Evolutionary conservation across 2,329 filamentous ascomycete species (phyloP).

Genomic region (Alternaria panax): DNA sequence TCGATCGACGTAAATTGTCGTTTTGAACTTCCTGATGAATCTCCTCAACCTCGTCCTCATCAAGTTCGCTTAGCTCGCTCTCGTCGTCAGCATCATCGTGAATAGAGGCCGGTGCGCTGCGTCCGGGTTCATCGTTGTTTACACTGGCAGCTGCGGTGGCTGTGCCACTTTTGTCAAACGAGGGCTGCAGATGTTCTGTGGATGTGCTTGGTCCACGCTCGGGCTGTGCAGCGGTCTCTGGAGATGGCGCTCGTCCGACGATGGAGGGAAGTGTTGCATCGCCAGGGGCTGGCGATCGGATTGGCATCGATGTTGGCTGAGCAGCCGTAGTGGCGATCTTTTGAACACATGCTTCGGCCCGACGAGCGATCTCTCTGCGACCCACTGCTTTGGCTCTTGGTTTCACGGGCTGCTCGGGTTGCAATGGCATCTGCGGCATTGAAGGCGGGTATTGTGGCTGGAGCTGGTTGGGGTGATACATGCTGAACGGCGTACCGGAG

Average conservation of each 20-base stretch:
- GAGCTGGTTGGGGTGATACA: slow-evolving; percentile 38
- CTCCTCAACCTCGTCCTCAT: slow-evolving; percentile 52
- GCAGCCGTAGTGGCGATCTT: slow-evolving; percentile 46
- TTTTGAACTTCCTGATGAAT: slow-evolving; percentile 36
- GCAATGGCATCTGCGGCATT: slow-evolving; percentile 22
- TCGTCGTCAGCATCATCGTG: slow-evolving; percentile 63
- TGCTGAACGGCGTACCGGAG: slow-evolving; percentile 31
- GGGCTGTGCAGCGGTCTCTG: slow-evolving; percentile 25
- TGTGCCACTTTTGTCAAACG: slow-evolving; percentile 48
- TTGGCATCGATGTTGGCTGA: slow-evolving; percentile 40
- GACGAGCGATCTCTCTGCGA: slow-evolving; percentile 64
- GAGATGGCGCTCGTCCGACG: slow-evolving; percentile 19
- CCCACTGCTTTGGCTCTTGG: slow-evolving; percentile 65
- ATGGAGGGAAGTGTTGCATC: slow-evolving; percentile 26
- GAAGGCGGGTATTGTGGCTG: slow-evolving; percentile 25
- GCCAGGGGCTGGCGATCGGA: slow-evolving; percentile 40
- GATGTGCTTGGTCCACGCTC: slow-evolving; percentile 8
- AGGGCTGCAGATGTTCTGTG: slow-evolving; percentile 23
- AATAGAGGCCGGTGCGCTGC: slow-evolving; percentile 64
- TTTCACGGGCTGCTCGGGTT: slow-evolving; percentile 31
- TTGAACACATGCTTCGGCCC: slow-evolving; percentile 64
- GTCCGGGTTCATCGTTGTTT: slow-evolving; percentile 47
- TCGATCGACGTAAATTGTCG: slow-evolving; percentile 18
- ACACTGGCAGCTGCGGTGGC: slow-evolving; percentile 47
- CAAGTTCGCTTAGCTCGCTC: slow-evolving; percentile 62